Conservation (phyloP, 345 rosid genomes). For the Acer saccharum region DNA sequence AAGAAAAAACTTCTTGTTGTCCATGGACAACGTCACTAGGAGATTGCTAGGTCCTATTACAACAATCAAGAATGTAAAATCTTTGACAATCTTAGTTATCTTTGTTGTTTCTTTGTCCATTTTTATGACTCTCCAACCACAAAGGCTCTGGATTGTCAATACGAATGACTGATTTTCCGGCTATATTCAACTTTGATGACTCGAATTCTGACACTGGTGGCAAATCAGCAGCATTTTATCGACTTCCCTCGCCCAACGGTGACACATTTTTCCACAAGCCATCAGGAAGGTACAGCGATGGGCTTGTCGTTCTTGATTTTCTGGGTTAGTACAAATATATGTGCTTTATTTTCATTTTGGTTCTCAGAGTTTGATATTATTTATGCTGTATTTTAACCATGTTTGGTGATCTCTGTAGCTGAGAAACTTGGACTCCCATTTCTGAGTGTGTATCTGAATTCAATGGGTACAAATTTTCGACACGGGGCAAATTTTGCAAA, state of each 20-base stretch:
- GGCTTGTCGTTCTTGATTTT: slow-evolving; percentile 36
- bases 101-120: background rate
- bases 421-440: slow-evolving; percentile 38
- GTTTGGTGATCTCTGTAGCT: slow-evolving; percentile 27
- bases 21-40: background rate
- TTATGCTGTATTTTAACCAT: background rate
- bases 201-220: slow-evolving; percentile 47
- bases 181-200: slow-evolving; percentile 43
- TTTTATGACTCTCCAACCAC: background rate
- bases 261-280: slow-evolving; percentile 35
- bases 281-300: slow-evolving; percentile 32
- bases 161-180: slow-evolving; percentile 22
- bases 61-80: background rate
- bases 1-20: background rate
- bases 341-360: background rate
- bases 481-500: slow-evolving; percentile 51
- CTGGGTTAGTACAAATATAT: slow-evolving; percentile 17
- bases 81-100: background rate
- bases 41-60: background rate
- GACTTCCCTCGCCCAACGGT: slow-evolving; percentile 26
- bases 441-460: slow-evolving; percentile 44
- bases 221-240: slow-evolving; percentile 33
- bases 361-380: background rate
- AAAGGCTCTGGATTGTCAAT: background rate
- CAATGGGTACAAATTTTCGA: slow-evolving; percentile 39